Conservation (phyloP, 2,329 filamentous ascomycete species). For the Venturia pyrina region DNA sequence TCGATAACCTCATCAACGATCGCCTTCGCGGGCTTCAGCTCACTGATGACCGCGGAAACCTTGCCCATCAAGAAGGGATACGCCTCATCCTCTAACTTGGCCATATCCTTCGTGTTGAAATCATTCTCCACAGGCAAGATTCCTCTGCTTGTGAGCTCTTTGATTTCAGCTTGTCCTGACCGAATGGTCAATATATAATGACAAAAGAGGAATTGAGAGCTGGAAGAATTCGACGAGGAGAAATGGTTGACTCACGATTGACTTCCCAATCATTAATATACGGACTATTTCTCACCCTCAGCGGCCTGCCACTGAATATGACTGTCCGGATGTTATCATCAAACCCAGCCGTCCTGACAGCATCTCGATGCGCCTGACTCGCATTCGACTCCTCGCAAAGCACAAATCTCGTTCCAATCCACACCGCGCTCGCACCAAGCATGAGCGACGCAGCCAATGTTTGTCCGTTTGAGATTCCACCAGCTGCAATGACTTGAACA, state of each 20-base stretch:
- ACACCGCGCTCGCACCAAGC: slow-evolving; percentile 85
- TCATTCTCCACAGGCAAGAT: slow-evolving; percentile 10
- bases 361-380: slow-evolving; percentile 87
- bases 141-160: slow-evolving; percentile 7
- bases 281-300: slow-evolving; percentile 7
- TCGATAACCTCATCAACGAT: slow-evolving; percentile 11
- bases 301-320: slow-evolving; percentile 59
- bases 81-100: slow-evolving; percentile 6
- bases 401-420: slow-evolving; percentile 95
- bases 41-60: slow-evolving; percentile 6
- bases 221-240: neutral
- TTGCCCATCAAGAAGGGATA: slow-evolving; percentile 12
- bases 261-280: slow-evolving; percentile 11
- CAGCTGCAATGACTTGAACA: slow-evolving; percentile 12
- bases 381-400: slow-evolving; percentile 90
- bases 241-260: neutral
- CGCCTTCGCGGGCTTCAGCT: slow-evolving; percentile 1
- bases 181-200: no score
- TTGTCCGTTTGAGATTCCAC: slow-evolving; percentile 17
- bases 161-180: slow-evolving; percentile 11
- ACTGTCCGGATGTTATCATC: slow-evolving; percentile 95
- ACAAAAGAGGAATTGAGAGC: no score
- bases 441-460: slow-evolving; percentile 81
- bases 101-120: slow-evolving; percentile 9
- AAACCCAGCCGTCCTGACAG: slow-evolving; percentile 80